A percentile compares a stretch with the other conserved stretches of the same genome.
Conservation (phyloP, 768 basidiomycete species). For the Boletus insuetus region DNA sequence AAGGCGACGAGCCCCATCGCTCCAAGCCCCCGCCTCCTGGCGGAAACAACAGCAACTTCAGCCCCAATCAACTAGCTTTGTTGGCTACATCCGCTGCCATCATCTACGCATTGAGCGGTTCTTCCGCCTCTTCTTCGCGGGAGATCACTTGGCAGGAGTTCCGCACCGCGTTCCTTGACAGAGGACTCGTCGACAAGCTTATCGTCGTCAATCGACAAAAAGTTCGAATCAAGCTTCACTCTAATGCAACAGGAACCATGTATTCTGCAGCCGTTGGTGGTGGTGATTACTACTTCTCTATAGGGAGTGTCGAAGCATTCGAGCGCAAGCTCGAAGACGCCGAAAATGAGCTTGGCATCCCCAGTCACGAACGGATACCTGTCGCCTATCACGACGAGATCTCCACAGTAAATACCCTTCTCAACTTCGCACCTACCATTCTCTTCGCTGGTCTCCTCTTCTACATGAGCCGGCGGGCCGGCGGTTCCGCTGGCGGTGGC, state of each 20-base stretch:
- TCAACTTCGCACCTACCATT: conserved; percentile 94
- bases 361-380: conserved; percentile 89
- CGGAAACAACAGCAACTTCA: conserved; percentile 49
- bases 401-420: conserved; percentile 72
- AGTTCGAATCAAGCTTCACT: conserved; percentile 90
- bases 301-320: conserved; percentile 95
- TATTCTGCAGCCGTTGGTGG: conserved; percentile 57
- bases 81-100: conserved; percentile 60
- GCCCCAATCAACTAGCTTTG: conserved; percentile 54
- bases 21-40: conserved; percentile 50
- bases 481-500: conserved; percentile 54
- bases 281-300: conserved; percentile 89
- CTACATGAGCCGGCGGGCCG: conserved; percentile 78
- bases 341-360: conserved; percentile 89
- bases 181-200: conserved; percentile 92
- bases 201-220: conserved; percentile 86
- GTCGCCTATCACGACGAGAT: conserved; percentile 97
- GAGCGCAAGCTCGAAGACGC: conserved; percentile 94
- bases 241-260: conserved; percentile 80
- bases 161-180: conserved; percentile 93
- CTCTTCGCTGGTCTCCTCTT: conserved; percentile 87
- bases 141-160: conserved; percentile 99
- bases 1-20: conserved; percentile 33
- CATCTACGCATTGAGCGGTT: conserved; percentile 56
- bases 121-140: conserved; percentile 51